Base-by-base conservation (phyloP, 2,329 filamentous ascomycete species). In the Dactylellina haptotyla region DNA sequence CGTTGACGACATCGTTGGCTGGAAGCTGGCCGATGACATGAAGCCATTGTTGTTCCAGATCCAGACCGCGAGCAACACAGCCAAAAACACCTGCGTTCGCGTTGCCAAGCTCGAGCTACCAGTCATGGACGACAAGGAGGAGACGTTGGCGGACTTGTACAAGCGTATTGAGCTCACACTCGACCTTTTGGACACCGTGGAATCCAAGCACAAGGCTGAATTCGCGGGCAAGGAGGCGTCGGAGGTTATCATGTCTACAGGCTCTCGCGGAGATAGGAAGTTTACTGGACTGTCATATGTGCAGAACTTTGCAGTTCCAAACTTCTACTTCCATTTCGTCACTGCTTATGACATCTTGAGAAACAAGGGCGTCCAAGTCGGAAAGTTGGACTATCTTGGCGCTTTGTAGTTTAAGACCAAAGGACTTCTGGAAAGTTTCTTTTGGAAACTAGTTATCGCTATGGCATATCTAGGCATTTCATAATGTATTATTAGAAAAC, bases 291-390 rank as follows among this genome's bases (percentile, higher is more conserved):
- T 81, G 62, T 79, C 81, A 1, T 89, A 86, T 77, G 77, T 86
- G 20, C 77, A 80, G 41, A 80, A 80, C 2, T 87, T 84, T 79
- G 82, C 80, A 2, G 63, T 87, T 45, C 87, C 88, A 20, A 89
- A 90, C 77, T 80, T 89, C 76, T 89, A 83, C 81, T 91, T 90
- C 80, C 89, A 90, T 78, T 75, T 86, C 12, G 83, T 80, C 2
- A 87, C 83, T 10, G 83, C 86, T 8, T 90, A 90, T 80, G 82
- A 80, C 20, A 86, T 90, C 63, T 77, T 90, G 78, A 82, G 88
- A 71, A 84, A 83, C 77, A 84, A 87, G 80, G 88, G 88, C 1
- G 85, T 89, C 25, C 81, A 82, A 0, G n/a, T 91, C 16, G 87
- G 87, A 32, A 90, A 90, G 83, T 41, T 74, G 58, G 85, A 89